Base-by-base conservation (phyloP, 768 basidiomycete genomes). In the Leccinum pellstonianum region DNA sequence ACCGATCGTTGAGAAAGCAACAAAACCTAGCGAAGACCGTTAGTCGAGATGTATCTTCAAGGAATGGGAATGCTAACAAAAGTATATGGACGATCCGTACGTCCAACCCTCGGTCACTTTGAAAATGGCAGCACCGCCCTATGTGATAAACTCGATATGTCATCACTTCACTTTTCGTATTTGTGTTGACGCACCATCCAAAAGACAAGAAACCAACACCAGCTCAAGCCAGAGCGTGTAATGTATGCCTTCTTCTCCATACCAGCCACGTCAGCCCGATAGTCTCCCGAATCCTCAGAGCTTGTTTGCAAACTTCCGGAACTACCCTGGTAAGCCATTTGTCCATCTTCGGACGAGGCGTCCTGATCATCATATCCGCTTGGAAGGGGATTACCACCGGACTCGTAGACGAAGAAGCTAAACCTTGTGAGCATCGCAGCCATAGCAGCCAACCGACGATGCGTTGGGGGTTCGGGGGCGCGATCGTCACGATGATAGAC, bases 111-210 rank as follows among this genome's bases (percentile, higher is more conserved):
- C 90, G 0, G 88, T 90, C n/a, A 70, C 67, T 68, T 74, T 79
- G 63, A 93, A 93, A 46, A 91, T 84, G 1, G 77, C 80, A 4
- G 87, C 82, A 3, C 91, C 90, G n/a, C 81, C 75, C 87, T 88
- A 56, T 1, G 54, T 8, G 11, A 33, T 0, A 31, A 14, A 43
- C 0, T 66, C 41, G 60, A 54, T 19, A n/a, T 19, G 46, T 10
- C 17, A 21, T 27, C 25, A 17, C 21, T n/a, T 53, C 38, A 25
- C 2, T 6, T 25, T 37, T 12, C n/a, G 2, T n/a, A 11, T 4
- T 59, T 23, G 49, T 29, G 47, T 15, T 27, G 4, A 70, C 81
- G 60, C 60, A 89, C 86, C 66, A 84, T 76, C 92, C 92, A 94
- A 76, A 94, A 94, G n/a, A 81, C 63, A 21, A 91, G 67, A 73